These are phyloP conservation scores for Linderniella brevidens DNA, from an alignment of 257 asterid genomes.

Conservation along the genomic window DNA sequence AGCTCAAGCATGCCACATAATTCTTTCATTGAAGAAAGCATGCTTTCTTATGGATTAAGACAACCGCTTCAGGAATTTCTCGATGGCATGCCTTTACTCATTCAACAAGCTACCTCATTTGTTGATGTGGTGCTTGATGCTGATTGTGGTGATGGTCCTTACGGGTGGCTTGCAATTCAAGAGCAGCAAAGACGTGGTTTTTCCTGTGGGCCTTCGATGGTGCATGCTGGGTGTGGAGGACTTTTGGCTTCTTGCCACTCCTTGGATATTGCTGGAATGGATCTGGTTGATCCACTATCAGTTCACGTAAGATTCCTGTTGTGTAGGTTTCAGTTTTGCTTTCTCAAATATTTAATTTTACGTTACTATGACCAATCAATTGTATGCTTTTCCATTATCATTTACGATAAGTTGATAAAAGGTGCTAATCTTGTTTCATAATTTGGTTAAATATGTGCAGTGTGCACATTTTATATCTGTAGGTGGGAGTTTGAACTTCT, in stretches of 20 bases:
- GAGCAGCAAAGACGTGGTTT: constrained; percentile 98
- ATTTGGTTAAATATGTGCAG: too few relatives aligned
- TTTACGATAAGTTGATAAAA: too few relatives aligned
- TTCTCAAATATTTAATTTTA: neutral
- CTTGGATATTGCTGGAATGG: constrained; percentile 88
- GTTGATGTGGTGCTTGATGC: constrained; percentile 95
- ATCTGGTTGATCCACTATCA: constrained; percentile 93
- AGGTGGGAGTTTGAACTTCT: too few relatives aligned
- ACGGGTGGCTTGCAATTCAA: constrained; percentile 95
- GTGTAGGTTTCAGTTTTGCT: constrained; percentile 8
- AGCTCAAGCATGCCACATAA: constrained; percentile 48
- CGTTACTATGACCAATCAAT: too few relatives aligned
- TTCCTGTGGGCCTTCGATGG: constrained; percentile 97
- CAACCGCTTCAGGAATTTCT: constrained; percentile 97
- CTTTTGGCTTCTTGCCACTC: constrained; percentile 87
- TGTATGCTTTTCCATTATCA: too few relatives aligned
- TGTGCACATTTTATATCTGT: too few relatives aligned
- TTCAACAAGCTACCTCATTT: constrained; percentile 95
- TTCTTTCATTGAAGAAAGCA: constrained; percentile 78
- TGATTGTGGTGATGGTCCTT: constrained; percentile 92
- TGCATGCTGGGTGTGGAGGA: constrained; percentile 99
- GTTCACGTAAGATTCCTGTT: constrained; percentile 48
- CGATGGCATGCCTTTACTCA: constrained; percentile 86
- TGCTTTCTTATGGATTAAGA: constrained; percentile 80
- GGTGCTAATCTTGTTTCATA: too few relatives aligned